Percentiles rank a stretch among this genome's conserved stretches.
phyloP scores from a whole-genome alignment of 139 green algal species.

The Raphidocelis subcapitata region DNA sequence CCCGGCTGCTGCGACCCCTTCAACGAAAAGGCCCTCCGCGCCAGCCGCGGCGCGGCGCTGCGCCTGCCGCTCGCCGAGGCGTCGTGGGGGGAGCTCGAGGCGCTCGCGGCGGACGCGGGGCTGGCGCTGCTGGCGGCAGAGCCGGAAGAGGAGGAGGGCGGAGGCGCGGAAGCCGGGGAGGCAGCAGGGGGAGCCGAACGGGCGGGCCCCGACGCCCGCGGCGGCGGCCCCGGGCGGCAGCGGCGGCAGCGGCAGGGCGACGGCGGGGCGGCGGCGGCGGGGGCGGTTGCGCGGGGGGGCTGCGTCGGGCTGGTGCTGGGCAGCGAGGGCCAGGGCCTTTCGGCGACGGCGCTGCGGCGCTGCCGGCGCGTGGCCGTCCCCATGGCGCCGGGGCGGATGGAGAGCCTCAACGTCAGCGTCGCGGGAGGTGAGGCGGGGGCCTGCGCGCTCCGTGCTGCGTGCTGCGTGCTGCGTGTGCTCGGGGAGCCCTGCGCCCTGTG shows the following conservation, averaged over 20 bases:
- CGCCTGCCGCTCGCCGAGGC: conserved; percentile 20
- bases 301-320: conserved; percentile 76
- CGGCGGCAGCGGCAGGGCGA: neutral
- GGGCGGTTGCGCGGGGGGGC: neutral
- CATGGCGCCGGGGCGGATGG: conserved; percentile 67
- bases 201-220: neutral
- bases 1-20: conserved; percentile 76
- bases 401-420: conserved; percentile 80
- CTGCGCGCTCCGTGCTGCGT: no score
- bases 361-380: conserved; percentile 63
- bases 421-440: conserved; percentile 55
- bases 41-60: conserved; percentile 41
- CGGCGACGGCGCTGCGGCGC: conserved; percentile 17
- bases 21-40: conserved; percentile 62
- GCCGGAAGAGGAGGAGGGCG: conserved; percentile 8
- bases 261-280: neutral
- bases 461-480: no score
- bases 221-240: neutral
- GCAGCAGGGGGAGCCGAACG: neutral
- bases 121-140: conserved; percentile 57
- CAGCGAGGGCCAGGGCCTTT: conserved; percentile 77
- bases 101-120: conserved; percentile 6
- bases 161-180: neutral
- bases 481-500: no score
- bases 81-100: conserved; percentile 29